These are phyloP conservation scores for Tripterygium wilfordii DNA, from an alignment of 177 flowering plant genomes.

Conservation along the genomic window DNA sequence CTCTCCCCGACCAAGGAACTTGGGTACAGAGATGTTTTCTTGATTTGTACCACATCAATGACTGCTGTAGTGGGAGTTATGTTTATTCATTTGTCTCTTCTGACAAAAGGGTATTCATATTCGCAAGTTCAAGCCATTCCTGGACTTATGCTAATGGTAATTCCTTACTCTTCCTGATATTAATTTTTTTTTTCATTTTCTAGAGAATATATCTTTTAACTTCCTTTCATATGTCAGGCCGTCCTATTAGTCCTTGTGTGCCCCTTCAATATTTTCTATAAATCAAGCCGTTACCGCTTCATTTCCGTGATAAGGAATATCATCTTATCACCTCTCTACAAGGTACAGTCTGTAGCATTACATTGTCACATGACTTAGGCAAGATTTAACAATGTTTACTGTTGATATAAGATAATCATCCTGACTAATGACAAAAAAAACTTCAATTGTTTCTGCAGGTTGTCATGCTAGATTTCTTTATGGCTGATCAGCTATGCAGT, in stretches of 20 bases:
- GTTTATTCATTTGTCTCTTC: constrained; percentile 67
- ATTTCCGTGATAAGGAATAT: constrained; percentile 74
- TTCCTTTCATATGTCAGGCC: constrained; percentile 29
- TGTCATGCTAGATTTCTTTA: constrained; percentile 95
- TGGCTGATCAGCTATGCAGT: constrained; percentile 99
- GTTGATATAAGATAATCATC: too few species aligned
- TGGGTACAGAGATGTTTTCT: constrained; percentile 82
- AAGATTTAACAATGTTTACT: not conserved
- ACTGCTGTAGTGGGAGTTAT: constrained; percentile 67
- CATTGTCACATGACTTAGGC: too few species aligned
- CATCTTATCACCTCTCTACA: constrained; percentile 78
- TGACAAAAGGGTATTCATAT: constrained; percentile 62
- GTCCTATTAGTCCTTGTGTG: constrained; percentile 69
- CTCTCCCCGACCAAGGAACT: constrained; percentile 72
- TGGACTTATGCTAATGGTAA: constrained; percentile 74
- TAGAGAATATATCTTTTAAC: constrained; percentile 2
- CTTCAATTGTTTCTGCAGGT: constrained; percentile 45
- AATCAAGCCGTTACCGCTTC: constrained; percentile 70
- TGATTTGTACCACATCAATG: constrained; percentile 79
- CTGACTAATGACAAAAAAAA: too few species aligned
- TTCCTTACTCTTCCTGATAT: not conserved
- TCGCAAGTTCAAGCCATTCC: constrained; percentile 70
- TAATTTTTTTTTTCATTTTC: too few species aligned
- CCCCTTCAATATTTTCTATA: constrained; percentile 75
- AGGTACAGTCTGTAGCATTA: constrained; percentile 56